Percentiles rank a stretch among this genome's conserved stretches.
Evolutionary conservation across 1,139 yeast species (phyloP).

Genomic region (Arxiozyma telluris): DNA sequence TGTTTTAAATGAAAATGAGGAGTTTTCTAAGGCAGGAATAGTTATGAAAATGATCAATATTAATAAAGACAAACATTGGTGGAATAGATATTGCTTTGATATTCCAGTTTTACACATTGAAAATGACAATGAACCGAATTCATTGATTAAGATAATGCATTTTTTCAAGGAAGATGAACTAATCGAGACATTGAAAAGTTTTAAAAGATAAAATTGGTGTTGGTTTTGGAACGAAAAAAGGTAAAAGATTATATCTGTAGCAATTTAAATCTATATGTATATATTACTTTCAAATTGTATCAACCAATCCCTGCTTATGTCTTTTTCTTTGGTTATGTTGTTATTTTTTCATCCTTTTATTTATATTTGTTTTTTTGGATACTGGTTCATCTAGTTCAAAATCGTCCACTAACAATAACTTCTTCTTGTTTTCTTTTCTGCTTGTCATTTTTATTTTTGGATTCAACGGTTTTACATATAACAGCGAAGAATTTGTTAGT

Average conservation of each 20-base stretch:
- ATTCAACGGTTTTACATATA: slow-evolving; percentile 14
- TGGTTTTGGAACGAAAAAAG: not conserved
- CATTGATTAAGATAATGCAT: slow-evolving; percentile 68
- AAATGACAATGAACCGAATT: slow-evolving; percentile 35
- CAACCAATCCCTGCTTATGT: not conserved
- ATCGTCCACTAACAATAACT: slow-evolving; percentile 19
- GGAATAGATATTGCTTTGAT: slow-evolving; percentile 77
- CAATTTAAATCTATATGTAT: not conserved
- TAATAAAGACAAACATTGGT: slow-evolving; percentile 61
- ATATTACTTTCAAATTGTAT: not conserved
- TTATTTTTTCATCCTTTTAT: not conserved
- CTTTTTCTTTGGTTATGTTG: not conserved
- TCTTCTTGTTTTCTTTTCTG: slow-evolving; percentile 16
- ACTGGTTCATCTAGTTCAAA: slow-evolving; percentile 5
- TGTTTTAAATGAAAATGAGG: slow-evolving; percentile 24
- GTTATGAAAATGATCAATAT: slow-evolving; percentile 53
- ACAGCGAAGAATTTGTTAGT: slow-evolving; percentile 26
- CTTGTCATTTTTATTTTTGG: slow-evolving; percentile 9
- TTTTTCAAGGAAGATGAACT: slow-evolving; percentile 53
- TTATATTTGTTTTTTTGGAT: slow-evolving; percentile 3
- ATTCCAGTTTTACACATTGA: slow-evolving; percentile 82
- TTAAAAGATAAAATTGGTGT: slow-evolving; percentile 1
- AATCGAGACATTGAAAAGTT: slow-evolving; percentile 37
- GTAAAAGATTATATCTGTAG: slow-evolving; percentile 1
- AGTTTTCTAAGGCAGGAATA: slow-evolving; percentile 26